Conservation (phyloP, 176 grass and related monocot genomes). For the Phragmites australis region DNA sequence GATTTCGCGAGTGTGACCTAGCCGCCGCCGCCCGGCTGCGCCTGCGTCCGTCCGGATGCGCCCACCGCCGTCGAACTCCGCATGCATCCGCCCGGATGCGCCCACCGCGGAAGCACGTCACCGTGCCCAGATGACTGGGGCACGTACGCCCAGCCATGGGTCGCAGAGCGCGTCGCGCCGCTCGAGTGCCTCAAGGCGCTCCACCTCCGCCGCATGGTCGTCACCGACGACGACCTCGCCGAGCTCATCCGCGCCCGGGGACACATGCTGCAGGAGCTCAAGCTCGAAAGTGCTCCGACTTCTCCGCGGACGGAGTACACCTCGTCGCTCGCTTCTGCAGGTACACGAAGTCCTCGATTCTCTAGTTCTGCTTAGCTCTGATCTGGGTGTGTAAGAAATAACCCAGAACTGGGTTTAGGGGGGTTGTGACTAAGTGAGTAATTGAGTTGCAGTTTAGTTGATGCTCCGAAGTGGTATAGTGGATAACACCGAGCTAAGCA, state of each 20-base stretch:
- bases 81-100: constrained; percentile 65
- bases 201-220: constrained; percentile 81
- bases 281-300: constrained; percentile 90
- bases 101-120: constrained; percentile 76
- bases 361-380: neutral
- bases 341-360: constrained; percentile 35
- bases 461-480: constrained; percentile 7
- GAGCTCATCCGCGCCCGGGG: constrained; percentile 61
- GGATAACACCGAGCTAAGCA: too few relatives aligned
- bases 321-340: constrained; percentile 72
- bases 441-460: neutral
- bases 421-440: constrained; percentile 1
- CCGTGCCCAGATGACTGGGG: constrained; percentile 73
- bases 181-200: constrained; percentile 82
- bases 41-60: too few relatives aligned
- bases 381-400: constrained; percentile 15
- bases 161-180: constrained; percentile 47
- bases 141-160: constrained; percentile 60
- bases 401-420: neutral
- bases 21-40: too few relatives aligned
- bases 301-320: constrained; percentile 79
- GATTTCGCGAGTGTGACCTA: too few relatives aligned
- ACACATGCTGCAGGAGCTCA: constrained; percentile 71
- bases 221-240: constrained; percentile 68
- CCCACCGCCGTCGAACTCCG: too few relatives aligned